Evolutionary conservation across 129 eudicot genomes (phyloP).

Genomic region (Lactuca sativa): DNA sequence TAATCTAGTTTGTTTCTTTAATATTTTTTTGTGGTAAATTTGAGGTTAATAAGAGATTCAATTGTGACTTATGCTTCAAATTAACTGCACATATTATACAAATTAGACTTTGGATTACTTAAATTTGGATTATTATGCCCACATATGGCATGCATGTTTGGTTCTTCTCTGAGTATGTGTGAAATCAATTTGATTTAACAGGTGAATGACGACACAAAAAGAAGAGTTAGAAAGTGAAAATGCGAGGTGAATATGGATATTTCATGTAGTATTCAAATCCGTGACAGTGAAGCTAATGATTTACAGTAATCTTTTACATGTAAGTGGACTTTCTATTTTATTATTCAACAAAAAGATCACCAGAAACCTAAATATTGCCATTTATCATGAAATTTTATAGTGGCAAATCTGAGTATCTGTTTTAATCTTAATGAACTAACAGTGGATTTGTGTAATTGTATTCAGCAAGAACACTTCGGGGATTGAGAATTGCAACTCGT

Average conservation of each 20-base stretch:
- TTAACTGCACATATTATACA: not conserved
- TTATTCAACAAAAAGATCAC: no score
- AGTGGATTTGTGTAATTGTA: no score
- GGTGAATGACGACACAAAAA: slow-evolving; percentile 38
- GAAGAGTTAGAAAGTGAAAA: slow-evolving; percentile 33
- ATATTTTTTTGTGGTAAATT: not conserved
- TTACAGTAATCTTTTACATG: no score
- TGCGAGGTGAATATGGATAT: slow-evolving; percentile 43
- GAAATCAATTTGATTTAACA: slow-evolving; percentile 21
- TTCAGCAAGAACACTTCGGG: no score
- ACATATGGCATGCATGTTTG: not conserved
- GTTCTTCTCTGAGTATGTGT: slow-evolving; percentile 13
- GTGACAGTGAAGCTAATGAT: slow-evolving; percentile 42
- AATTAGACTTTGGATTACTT: slow-evolving; percentile 10
- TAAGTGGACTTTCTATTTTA: no score
- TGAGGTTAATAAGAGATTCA: not conserved
- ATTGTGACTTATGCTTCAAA: not conserved
- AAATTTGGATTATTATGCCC: slow-evolving; percentile 7
- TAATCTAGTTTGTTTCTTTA: not conserved
- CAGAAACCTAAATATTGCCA: no score
- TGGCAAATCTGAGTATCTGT: no score
- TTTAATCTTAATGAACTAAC: no score
- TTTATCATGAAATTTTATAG: no score
- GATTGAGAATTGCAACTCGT: no score
- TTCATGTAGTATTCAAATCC: slow-evolving; percentile 38